A percentile compares a stretch with the other conserved stretches of the same genome.
These are phyloP conservation scores for Nothopassalora personata DNA, from an alignment of 2,329 filamentous ascomycete genomes.

Conservation along the genomic window DNA sequence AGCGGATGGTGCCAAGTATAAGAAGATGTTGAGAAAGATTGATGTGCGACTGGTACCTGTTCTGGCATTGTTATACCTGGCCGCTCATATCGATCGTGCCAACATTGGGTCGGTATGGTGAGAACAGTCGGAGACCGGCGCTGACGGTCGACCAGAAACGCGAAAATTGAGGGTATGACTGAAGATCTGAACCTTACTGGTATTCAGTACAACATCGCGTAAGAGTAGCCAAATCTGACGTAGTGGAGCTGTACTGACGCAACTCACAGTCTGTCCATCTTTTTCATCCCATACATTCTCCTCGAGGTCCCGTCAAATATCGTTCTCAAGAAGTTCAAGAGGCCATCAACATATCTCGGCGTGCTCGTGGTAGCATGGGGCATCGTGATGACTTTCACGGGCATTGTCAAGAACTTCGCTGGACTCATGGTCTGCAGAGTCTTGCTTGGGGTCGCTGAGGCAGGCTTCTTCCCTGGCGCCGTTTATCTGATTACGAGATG, in stretches of 20 bases:
- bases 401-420: conserved; percentile 24
- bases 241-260: background rate
- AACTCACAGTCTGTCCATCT: conserved; percentile 30
- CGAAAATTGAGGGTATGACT: conserved; percentile 23
- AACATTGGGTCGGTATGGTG: conserved; percentile 27
- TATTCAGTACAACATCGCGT: conserved; percentile 34
- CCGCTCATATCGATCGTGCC: conserved; percentile 44
- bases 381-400: conserved; percentile 25
- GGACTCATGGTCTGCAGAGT: conserved; percentile 20
- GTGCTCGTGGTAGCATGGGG: conserved; percentile 27
- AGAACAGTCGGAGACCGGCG: too few species aligned
- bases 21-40: conserved; percentile 43
- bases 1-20: conserved; percentile 6
- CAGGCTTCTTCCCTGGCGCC: conserved; percentile 20
- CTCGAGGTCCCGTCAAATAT: conserved; percentile 33
- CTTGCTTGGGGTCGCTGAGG: conserved; percentile 23
- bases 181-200: conserved; percentile 14
- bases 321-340: conserved; percentile 26
- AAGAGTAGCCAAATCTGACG: background rate
- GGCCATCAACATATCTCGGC: conserved; percentile 24
- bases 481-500: conserved; percentile 16
- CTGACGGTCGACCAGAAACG: conserved; percentile 12
- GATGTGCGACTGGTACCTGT: conserved; percentile 48
- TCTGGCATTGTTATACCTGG: conserved; percentile 42
- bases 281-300: conserved; percentile 34